Evolutionary conservation across 2,329 filamentous ascomycete species (phyloP).

Genomic region (Cryphonectria radicalis): DNA sequence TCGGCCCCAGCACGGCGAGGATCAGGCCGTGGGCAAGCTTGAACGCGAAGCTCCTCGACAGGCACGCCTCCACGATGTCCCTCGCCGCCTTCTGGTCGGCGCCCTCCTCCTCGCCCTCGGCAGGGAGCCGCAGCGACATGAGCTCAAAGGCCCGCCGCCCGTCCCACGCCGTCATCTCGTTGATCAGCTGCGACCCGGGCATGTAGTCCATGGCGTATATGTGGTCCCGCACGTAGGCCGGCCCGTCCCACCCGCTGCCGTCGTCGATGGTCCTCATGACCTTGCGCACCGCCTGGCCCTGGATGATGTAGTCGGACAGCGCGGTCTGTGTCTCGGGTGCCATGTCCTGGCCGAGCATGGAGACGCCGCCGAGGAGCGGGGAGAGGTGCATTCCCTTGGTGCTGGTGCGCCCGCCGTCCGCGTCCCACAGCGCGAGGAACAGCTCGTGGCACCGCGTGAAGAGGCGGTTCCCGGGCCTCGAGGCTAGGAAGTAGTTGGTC

Average conservation of each 20-base stretch:
- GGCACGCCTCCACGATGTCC: conserved; percentile 54
- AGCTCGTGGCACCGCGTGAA: conserved; percentile 53
- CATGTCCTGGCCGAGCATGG: conserved; percentile 43
- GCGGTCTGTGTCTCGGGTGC: conserved; percentile 46
- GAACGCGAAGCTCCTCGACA: conserved; percentile 56
- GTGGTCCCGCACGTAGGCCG: conserved; percentile 52
- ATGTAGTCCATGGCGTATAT: conserved; percentile 56
- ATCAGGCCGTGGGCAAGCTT: conserved; percentile 61
- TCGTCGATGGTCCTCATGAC: conserved; percentile 57
- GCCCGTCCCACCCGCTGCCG: conserved; percentile 57
- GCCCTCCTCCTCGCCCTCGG: conserved; percentile 44
- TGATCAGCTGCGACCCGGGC: conserved; percentile 56
- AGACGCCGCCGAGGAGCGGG: conserved; percentile 50
- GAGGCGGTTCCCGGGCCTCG: conserved; percentile 47
- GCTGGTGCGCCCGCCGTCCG: conserved; percentile 45
- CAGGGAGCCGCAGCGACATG: conserved; percentile 49
- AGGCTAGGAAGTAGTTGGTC: conserved; percentile 54
- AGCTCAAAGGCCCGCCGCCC: conserved; percentile 54
- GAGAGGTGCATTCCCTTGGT: conserved; percentile 56
- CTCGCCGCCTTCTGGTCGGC: conserved; percentile 52
- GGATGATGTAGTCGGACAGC: conserved; percentile 61
- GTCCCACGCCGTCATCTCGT: conserved; percentile 56
- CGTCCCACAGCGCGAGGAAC: conserved; percentile 55
- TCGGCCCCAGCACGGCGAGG: conserved; percentile 51
- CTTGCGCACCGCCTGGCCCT: conserved; percentile 56